Conservation (phyloP, 345 rosid genomes). For the Noccaea bulbosa region DNA sequence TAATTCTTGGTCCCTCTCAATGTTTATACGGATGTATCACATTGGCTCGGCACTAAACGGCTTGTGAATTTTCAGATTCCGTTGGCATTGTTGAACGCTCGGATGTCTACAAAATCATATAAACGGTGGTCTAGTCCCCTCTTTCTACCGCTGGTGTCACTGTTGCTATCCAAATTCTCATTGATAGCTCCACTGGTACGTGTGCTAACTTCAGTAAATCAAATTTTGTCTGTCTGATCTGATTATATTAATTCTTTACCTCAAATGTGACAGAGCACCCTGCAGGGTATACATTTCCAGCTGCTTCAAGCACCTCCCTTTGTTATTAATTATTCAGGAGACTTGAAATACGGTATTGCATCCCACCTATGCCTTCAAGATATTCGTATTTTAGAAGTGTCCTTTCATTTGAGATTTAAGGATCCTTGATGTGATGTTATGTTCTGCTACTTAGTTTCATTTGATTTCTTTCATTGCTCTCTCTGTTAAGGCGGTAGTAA, state of each 20-base stretch:
- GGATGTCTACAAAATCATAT: slow-evolving; percentile 74
- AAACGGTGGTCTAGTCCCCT: slow-evolving; percentile 66
- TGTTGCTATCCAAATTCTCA: slow-evolving; percentile 78
- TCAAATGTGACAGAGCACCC: slow-evolving; percentile 59
- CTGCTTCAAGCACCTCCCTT: slow-evolving; percentile 78
- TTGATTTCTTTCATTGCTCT: slow-evolving; percentile 8
- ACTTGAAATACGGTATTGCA: slow-evolving; percentile 77
- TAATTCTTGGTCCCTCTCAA: slow-evolving; percentile 47
- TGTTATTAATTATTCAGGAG: slow-evolving; percentile 74
- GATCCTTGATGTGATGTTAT: slow-evolving; percentile 6
- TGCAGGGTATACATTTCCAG: slow-evolving; percentile 83
- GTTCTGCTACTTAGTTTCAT: slow-evolving; percentile 17
- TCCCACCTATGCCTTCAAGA: not conserved
- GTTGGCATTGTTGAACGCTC: slow-evolving; percentile 81
- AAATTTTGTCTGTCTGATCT: slow-evolving; percentile 1
- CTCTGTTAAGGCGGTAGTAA: not conserved
- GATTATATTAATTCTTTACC: slow-evolving; percentile 28
- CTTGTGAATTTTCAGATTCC: slow-evolving; percentile 53
- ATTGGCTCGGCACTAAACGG: no score
- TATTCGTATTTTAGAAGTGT: slow-evolving; percentile 2
- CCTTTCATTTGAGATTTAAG: slow-evolving; percentile 1
- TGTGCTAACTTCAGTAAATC: slow-evolving; percentile 18
- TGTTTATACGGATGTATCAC: not conserved
- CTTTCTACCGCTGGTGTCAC: slow-evolving; percentile 65
- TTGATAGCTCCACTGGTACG: slow-evolving; percentile 84